Evolutionary conservation across 768 basidiomycete species (phyloP).

Genomic region (Leccinum imitatum): DNA sequence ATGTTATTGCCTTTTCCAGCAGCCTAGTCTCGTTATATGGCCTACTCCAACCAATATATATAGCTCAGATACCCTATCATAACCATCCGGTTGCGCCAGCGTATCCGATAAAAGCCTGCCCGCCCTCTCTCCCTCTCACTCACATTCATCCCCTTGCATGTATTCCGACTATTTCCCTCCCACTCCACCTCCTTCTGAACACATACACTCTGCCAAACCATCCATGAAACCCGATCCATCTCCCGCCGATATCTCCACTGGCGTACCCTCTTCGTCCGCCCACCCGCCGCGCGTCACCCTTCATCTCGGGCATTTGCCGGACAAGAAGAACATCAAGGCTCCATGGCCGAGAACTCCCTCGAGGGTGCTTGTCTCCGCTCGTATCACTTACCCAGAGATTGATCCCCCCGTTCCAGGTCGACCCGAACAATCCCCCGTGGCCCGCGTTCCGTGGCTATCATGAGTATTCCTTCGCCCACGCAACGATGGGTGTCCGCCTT

Average conservation of each 20-base stretch:
- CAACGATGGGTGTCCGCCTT: slow-evolving; percentile 94
- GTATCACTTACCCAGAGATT: neutral
- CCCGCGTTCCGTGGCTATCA: slow-evolving; percentile 81
- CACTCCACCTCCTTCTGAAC: slow-evolving; percentile 29
- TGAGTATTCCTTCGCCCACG: slow-evolving; percentile 83
- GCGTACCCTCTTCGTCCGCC: slow-evolving; percentile 17
- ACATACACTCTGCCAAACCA: neutral
- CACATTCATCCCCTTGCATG: slow-evolving; percentile 1
- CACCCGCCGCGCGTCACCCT: slow-evolving; percentile 65
- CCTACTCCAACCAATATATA: slow-evolving; percentile 26
- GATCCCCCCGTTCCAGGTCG: slow-evolving; percentile 45
- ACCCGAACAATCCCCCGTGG: slow-evolving; percentile 83
- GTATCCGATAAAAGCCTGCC: slow-evolving; percentile 11
- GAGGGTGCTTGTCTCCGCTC: slow-evolving; percentile 41
- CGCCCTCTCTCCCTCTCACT: neutral
- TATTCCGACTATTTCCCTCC: slow-evolving; percentile 27
- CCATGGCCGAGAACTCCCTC: slow-evolving; percentile 77
- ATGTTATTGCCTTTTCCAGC: slow-evolving; percentile 30
- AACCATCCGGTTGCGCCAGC: neutral
- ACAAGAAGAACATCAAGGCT: slow-evolving; percentile 69
- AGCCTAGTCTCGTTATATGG: slow-evolving; percentile 8
- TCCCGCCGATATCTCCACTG: neutral
- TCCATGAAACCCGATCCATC: slow-evolving; percentile 8
- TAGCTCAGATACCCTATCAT: neutral
- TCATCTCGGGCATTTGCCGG: slow-evolving; percentile 71